Evolutionary conservation across 2,329 filamentous ascomycete species (phyloP).

Genomic region (Curvularia verruculosa): DNA sequence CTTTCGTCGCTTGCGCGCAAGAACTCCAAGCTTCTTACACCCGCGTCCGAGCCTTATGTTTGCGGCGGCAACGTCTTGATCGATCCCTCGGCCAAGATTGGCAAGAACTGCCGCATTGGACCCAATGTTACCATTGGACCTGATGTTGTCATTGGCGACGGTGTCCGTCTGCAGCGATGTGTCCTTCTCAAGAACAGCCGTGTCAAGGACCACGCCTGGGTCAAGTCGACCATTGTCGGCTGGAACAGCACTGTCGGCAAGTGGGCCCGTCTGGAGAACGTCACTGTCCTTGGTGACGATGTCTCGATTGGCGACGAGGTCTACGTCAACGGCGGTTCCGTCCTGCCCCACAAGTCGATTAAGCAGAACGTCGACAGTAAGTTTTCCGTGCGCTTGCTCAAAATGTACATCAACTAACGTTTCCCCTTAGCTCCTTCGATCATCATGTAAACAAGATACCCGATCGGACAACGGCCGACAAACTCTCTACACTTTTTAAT

Average conservation of each 20-base stretch:
- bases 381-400: too few relatives aligned
- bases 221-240: slow-evolving; percentile 97
- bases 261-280: slow-evolving; percentile 97
- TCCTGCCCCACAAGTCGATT: slow-evolving; percentile 98
- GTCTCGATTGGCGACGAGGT: slow-evolving; percentile 98
- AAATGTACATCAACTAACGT: slow-evolving; percentile 22
- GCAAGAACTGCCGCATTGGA: slow-evolving; percentile 97
- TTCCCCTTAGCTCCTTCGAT: slow-evolving; percentile 51
- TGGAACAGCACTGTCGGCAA: slow-evolving; percentile 97
- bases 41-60: slow-evolving; percentile 77
- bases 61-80: slow-evolving; percentile 95
- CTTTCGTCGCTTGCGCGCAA: slow-evolving; percentile 91
- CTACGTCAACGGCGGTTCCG: slow-evolving; percentile 95
- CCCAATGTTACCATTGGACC: slow-evolving; percentile 97
- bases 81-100: slow-evolving; percentile 91
- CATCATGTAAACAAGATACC: slow-evolving; percentile 51
- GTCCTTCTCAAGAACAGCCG: slow-evolving; percentile 88
- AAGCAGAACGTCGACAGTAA: slow-evolving; percentile 87
- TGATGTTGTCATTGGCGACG: slow-evolving; percentile 89
- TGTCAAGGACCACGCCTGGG: slow-evolving; percentile 98
- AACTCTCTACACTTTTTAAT: slow-evolving; percentile 39
- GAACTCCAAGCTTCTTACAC: slow-evolving; percentile 80
- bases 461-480: slow-evolving; percentile 15
- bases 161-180: slow-evolving; percentile 90
- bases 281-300: slow-evolving; percentile 96